Evolutionary conservation across 768 basidiomycete genomes (phyloP), one percentile per base, ranked within the genome.

Genomic region (Suillus spraguei): DNA sequence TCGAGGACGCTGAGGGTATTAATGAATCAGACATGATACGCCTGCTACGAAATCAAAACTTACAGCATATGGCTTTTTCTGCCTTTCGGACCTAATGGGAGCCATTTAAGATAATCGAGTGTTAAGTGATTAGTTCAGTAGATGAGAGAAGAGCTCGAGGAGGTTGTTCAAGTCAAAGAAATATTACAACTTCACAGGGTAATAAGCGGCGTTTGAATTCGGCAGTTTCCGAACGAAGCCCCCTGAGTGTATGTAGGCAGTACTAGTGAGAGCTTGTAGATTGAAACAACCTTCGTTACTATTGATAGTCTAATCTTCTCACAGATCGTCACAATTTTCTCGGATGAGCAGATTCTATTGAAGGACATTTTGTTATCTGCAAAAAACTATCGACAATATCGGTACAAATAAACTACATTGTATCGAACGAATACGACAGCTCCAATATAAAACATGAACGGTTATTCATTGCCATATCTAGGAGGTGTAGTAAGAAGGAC

Each of bases 1-100:
- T 67, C 79, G 73, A 72, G 88, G 87, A 67, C 89, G 87, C 89
- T 90, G n/a, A 14, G 28, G 67, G n/a, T 11, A 53, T 33, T 32
- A 17, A 20, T n/a, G 64, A 60, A 47, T 52, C 16, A 54, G 16
- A 10, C 63, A 33, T 36, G 42, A 52, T 54, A 60, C 24, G 58
- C 38, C 14, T 17, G 35, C 60, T 56, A 61, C 33, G 17, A 5
- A 32, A 53, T 44, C 41, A 38, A 46, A 50, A 3, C 74, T 67
- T 60, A 84, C 83, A 67, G 68, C 65, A 55, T 84, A 83, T 0
- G 83, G 82, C 68, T 83, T 83, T 47, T 72, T 72, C 63, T 71
- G 72, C 71, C 79, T 74, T 56, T 70, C 70, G 5, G 71, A 56
- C 64, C 65, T 74, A 58, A 72, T 49, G 2, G 70, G 63, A 3